A percentile compares a stretch with the other conserved stretches of the same genome.
Evolutionary conservation across 768 basidiomycete species (phyloP).

Genomic region (Exidia glandulosa): DNA sequence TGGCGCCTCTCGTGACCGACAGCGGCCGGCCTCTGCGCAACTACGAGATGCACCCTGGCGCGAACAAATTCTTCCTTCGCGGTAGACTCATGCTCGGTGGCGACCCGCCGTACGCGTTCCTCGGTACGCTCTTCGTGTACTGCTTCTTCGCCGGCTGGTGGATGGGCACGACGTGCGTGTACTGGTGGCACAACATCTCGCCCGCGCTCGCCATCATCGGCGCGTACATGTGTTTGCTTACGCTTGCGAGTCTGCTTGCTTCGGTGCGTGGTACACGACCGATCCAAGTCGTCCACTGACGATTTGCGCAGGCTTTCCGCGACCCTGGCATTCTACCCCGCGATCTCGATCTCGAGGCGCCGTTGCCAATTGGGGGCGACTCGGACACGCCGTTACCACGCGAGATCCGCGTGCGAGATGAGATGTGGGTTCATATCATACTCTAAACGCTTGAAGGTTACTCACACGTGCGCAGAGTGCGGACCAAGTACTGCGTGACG

Average conservation of each 20-base stretch:
- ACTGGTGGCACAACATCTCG: conserved; percentile 78
- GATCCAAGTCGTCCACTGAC: conserved; percentile 2
- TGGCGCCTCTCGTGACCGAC: neutral
- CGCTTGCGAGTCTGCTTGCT: conserved; percentile 62
- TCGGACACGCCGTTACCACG: conserved; percentile 69
- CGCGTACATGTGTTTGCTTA: conserved; percentile 50
- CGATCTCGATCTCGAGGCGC: conserved; percentile 76
- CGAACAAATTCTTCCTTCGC: conserved; percentile 62
- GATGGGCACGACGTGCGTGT: conserved; percentile 81
- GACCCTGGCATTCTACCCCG: conserved; percentile 89
- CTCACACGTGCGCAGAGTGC: conserved; percentile 42
- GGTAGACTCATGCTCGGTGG: conserved; percentile 76
- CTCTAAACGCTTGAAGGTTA: neutral
- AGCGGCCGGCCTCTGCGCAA: conserved; percentile 38
- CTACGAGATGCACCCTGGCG: conserved; percentile 56
- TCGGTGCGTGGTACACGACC: conserved; percentile 41
- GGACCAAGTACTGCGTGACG: conserved; percentile 88
- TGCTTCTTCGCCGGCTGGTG: conserved; percentile 66
- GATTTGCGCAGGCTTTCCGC: conserved; percentile 44
- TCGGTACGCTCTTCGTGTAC: conserved; percentile 49
- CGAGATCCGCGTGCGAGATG: conserved; percentile 67
- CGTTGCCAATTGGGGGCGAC: conserved; percentile 50
- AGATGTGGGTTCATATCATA: conserved; percentile 43
- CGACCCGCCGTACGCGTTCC: conserved; percentile 75
- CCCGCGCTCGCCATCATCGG: conserved; percentile 60